phyloP scores from a whole-genome alignment of 1,284 basidiomycete genomes.

The Puccinia brachypodii region DNA sequence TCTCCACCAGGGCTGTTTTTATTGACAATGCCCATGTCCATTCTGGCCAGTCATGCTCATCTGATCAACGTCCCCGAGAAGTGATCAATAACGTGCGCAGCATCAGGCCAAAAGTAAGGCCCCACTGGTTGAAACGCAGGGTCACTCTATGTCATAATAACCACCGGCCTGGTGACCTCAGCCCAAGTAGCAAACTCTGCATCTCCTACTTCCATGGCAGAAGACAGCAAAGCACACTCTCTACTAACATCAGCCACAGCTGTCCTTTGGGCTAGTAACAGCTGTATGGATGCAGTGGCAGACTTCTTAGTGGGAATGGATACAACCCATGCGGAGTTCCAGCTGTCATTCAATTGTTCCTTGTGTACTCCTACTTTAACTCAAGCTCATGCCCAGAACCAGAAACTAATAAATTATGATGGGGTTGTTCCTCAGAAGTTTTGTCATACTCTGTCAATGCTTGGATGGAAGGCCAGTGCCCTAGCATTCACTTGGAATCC shows the following conservation, averaged over 20 bases:
- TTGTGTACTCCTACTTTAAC: background rate
- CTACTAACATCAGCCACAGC: constrained; percentile 79
- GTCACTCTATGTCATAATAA: constrained; percentile 78
- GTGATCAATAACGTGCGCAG: constrained; percentile 42
- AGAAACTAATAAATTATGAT: background rate
- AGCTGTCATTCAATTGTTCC: constrained; percentile 2
- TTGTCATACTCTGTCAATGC: constrained; percentile 26
- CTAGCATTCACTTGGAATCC: constrained; percentile 7
- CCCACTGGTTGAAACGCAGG: constrained; percentile 58
- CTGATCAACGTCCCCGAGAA: constrained; percentile 85
- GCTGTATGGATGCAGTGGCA: constrained; percentile 80
- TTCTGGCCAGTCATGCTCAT: constrained; percentile 81
- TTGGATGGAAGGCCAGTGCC: constrained; percentile 23
- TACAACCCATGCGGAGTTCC: constrained; percentile 13
- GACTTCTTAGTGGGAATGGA: background rate
- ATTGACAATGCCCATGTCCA: constrained; percentile 95
- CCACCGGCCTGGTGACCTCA: constrained; percentile 81
- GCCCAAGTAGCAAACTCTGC: constrained; percentile 64
- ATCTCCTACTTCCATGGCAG: constrained; percentile 58
- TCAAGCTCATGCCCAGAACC: background rate
- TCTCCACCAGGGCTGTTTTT: constrained; percentile 94
- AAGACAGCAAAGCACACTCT: constrained; percentile 73
- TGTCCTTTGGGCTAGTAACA: constrained; percentile 81
- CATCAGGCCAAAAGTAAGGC: constrained; percentile 1
- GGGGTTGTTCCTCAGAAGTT: background rate